Conservation (phyloP, 768 basidiomycete species). For the Coprinopsis strossmayeri region DNA sequence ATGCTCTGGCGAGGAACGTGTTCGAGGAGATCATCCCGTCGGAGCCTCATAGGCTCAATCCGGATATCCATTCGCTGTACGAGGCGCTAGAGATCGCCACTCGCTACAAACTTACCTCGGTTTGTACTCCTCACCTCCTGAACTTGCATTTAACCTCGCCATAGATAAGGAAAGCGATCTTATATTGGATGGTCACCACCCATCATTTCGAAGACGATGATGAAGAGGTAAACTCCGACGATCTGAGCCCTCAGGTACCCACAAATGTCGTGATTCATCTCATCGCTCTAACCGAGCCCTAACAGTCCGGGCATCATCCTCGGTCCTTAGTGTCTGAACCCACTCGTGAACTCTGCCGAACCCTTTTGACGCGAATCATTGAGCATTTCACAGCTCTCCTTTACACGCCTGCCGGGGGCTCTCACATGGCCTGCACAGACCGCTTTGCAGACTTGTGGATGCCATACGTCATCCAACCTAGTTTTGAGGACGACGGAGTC, state of each 20-base stretch:
- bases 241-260: constrained; percentile 9
- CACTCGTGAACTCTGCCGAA: constrained; percentile 35
- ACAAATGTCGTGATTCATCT: not conserved
- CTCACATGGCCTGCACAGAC: constrained; percentile 72
- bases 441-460: constrained; percentile 70
- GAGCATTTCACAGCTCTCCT: constrained; percentile 65
- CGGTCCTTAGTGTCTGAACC: not conserved
- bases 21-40: constrained; percentile 46
- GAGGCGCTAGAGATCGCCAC: constrained; percentile 49
- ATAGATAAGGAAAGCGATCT: constrained; percentile 55
- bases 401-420: constrained; percentile 64
- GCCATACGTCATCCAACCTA: constrained; percentile 59
- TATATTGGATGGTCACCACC: constrained; percentile 58
- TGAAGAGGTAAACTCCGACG: too few species aligned
- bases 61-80: constrained; percentile 28
- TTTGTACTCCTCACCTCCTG: constrained; percentile 18
- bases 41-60: constrained; percentile 26
- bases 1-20: constrained; percentile 34
- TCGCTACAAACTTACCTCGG: constrained; percentile 39
- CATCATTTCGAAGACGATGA: constrained; percentile 40
- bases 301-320: not conserved
- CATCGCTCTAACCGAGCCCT: not conserved
- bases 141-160: constrained; percentile 4
- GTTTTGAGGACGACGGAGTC: constrained; percentile 54
- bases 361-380: constrained; percentile 50